phyloP scores from a whole-genome alignment of 2,329 filamentous ascomycete species.

The Macrophomina tecta region DNA sequence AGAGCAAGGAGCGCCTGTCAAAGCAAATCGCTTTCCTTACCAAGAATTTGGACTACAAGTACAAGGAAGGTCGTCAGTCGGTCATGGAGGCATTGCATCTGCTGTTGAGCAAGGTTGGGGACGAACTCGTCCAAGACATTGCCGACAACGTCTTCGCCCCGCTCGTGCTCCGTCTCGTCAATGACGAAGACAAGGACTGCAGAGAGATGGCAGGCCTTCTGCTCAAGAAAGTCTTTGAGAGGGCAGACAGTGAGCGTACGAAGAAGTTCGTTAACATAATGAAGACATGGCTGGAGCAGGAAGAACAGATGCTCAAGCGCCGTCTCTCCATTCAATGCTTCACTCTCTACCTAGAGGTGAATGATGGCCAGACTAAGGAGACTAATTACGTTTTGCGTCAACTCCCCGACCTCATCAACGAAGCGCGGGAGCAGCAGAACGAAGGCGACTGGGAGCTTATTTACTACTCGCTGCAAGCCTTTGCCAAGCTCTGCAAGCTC shows the following conservation, averaged over 20 bases:
- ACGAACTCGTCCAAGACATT: slow-evolving; percentile 82
- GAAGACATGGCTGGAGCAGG: slow-evolving; percentile 76
- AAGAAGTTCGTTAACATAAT: slow-evolving; percentile 74
- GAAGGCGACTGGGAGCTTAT: slow-evolving; percentile 73
- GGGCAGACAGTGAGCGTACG: slow-evolving; percentile 74
- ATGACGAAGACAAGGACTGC: slow-evolving; percentile 87
- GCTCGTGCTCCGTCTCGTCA: slow-evolving; percentile 81
- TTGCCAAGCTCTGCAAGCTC: slow-evolving; percentile 70
- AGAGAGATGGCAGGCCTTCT: slow-evolving; percentile 80
- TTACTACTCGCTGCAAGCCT: slow-evolving; percentile 73
- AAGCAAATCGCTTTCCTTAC: slow-evolving; percentile 90
- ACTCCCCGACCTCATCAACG: slow-evolving; percentile 59
- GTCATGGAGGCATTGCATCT: slow-evolving; percentile 91
- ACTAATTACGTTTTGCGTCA: slow-evolving; percentile 62
- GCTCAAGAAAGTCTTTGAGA: slow-evolving; percentile 79
- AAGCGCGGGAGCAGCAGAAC: slow-evolving; percentile 58
- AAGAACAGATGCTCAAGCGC: slow-evolving; percentile 72
- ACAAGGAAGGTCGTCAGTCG: slow-evolving; percentile 85
- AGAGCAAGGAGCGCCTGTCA: slow-evolving; percentile 84
- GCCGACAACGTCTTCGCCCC: slow-evolving; percentile 83
- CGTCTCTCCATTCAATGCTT: slow-evolving; percentile 81
- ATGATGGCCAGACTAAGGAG: slow-evolving; percentile 68
- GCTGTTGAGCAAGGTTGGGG: slow-evolving; percentile 82
- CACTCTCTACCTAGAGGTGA: slow-evolving; percentile 79
- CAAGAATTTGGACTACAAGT: slow-evolving; percentile 88